Base-by-base conservation (phyloP, 176 grass and related monocot genomes). In the Eleusine indica region DNA sequence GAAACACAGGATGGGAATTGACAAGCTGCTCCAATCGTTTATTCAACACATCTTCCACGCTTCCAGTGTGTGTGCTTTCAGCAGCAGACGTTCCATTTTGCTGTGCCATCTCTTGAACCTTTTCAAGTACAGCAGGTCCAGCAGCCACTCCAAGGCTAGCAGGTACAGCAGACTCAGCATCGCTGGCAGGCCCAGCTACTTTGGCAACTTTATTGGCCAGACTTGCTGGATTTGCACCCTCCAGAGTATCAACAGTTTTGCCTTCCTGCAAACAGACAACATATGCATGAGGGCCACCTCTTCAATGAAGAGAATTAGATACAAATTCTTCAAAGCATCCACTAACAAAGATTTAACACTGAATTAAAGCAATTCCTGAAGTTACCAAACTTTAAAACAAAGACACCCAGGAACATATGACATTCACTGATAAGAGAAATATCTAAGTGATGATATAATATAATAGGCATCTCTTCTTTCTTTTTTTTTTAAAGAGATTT, bases 131-230 rank as follows among this genome's bases (percentile, higher is more conserved):
- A 66, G 76, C 71, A 73, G 96, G 87, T 19, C 85, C 87, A 74
- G 87, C 78, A 78, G 90, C 90, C 4, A 90, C 52, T 46, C 76
- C 90, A 67, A 94, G 78, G 63, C 85, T 94, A 78, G 87, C 92
- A 85, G 89, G 87, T 80, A 68, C 82, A 90, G 92, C 81, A 58
- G 89, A 88, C 67, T 88, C 70, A 43, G 85, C 89, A 86, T 80
- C 54, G 62, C 62, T 91, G 83, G 78, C 87, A 87, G 87, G 74
- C 58, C 89, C 89, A 75, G 83, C 91, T 85, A 94, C 19, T 83
- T 99, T 94, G 56, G 89, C 89, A 68, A 99, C 93, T 75, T 99
- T 99, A 68, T 96, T 93, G 75, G 93, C 93, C n/a, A 99, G 83
- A 77, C 91, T 88, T 19, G 96, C 85, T 66, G 96, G 96, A 66